Base-by-base conservation (phyloP, 306 rosid genomes). In the Begonia peltatifolia region DNA sequence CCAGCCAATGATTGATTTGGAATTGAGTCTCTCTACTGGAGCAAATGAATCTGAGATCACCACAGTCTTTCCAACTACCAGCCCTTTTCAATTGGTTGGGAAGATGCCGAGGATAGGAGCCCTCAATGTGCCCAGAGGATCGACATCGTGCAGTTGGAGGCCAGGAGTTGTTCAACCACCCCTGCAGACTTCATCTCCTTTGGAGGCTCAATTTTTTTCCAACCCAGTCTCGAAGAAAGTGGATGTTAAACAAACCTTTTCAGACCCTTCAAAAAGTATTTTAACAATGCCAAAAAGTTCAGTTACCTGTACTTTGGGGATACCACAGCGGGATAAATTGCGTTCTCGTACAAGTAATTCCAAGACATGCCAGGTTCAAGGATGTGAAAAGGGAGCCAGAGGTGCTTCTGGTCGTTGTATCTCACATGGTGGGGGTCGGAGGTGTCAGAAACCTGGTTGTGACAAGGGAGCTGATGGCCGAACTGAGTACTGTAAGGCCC, bases 381-480 rank as follows among this genome's bases (percentile, higher is more conserved):
- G 96, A 63, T 87, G 96, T 64, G 93, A 82, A 52, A 87, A 87
- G 80, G 94, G 94, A 60, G 96, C 96, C 46, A 71, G 96, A 71
- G 96, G 96, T 61, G 92, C 96, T 58, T 87, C 96, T 49, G 94
- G 96, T 38, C 84, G 83, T 54, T 87, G 96, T 62, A 87, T 87
- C 54, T 87, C 96, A 36, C 96, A 87, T 59, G 96, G 96, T 58
- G 96, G 96, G 35, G 96, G 96, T 58, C 71, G 96, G 58, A 81
- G 96, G 72, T 87, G 96, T 66, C 94, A 87, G 62, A 84, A 73
- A 75, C 70, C 65, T 61, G 96, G 94, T n/a, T 87, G 96, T 74
- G 87, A 76, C 72, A 87, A 87, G 64, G 96, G 96, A 50, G 94
- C 96, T 1, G 96, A 87, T 76, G 96, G 96, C 51, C 84, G 96